Evolutionary conservation across 2,329 filamentous ascomycete genomes (phyloP).

Genomic region (Emergomyces pasteurianus): DNA sequence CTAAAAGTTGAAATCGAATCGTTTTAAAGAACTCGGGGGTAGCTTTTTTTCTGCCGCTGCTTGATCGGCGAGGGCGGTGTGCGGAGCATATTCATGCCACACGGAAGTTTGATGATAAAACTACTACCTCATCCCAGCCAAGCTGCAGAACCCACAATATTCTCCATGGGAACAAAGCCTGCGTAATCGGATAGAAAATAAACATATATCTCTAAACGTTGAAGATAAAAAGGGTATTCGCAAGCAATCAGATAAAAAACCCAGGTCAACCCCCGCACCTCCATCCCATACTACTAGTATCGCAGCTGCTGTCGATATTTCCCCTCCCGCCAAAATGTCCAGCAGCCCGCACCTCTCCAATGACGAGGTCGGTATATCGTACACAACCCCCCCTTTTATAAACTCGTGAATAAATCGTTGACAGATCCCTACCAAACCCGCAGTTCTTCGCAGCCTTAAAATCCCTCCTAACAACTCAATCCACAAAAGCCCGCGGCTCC

Average conservation of each 20-base stretch:
- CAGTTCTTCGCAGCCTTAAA: constrained; percentile 34
- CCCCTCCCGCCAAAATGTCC: background rate
- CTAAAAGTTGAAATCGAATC: background rate
- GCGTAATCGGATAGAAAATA: background rate
- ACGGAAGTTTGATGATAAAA: background rate
- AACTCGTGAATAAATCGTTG: background rate
- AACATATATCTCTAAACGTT: background rate
- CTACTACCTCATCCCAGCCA: background rate
- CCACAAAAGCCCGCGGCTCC: constrained; percentile 30
- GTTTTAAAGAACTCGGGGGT: background rate
- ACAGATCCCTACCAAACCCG: background rate
- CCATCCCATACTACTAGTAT: background rate
- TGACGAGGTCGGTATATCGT: constrained; percentile 27
- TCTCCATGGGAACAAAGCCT: background rate
- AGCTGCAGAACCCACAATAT: background rate
- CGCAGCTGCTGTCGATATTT: background rate
- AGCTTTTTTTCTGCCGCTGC: constrained; percentile 1
- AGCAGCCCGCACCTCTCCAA: constrained; percentile 22
- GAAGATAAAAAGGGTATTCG: background rate
- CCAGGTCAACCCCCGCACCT: background rate
- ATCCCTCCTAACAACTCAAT: constrained; percentile 28
- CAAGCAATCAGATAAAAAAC: background rate
- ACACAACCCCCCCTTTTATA: background rate
- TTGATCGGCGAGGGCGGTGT: background rate
- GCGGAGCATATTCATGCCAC: background rate